Conservation (phyloP, 768 basidiomycete genomes). For the Dendrothele bispora region DNA sequence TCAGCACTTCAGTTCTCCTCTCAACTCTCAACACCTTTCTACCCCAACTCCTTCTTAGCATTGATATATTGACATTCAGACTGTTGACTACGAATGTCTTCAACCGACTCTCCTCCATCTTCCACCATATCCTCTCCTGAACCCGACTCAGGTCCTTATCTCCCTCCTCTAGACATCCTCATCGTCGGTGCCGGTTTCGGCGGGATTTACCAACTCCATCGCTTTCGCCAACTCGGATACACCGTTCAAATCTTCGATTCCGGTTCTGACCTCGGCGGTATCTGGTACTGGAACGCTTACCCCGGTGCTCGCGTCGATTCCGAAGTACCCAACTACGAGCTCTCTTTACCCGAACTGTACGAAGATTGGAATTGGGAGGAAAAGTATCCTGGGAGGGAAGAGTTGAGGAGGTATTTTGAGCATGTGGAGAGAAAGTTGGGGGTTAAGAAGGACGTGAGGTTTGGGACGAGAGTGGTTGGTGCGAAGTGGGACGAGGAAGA, state of each 20-base stretch:
- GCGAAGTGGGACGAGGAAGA: constrained; percentile 19
- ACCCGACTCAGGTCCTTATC: no score
- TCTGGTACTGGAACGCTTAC: constrained; percentile 25
- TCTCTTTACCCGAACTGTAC: constrained; percentile 23
- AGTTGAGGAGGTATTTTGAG: constrained; percentile 22
- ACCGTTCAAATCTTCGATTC: constrained; percentile 11
- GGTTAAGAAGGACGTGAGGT: constrained; percentile 20
- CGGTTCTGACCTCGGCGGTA: constrained; percentile 20
- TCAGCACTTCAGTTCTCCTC: no score
- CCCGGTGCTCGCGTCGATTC: constrained; percentile 28
- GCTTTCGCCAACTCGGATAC: constrained; percentile 5
- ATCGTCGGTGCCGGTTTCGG: constrained; percentile 26
- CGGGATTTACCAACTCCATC: constrained; percentile 15
- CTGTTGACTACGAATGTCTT: no score
- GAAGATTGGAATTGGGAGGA: constrained; percentile 18
- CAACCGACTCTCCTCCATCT: no score
- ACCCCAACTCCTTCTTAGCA: no score
- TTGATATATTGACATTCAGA: no score
- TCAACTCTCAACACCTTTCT: no score
- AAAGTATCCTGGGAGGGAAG: constrained; percentile 9
- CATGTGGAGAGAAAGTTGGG: constrained; percentile 25
- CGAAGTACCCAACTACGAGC: constrained; percentile 23
- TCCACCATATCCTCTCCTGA: no score
- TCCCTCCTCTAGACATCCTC: no score
- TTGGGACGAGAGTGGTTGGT: constrained; percentile 21